Conservation (phyloP, 2,329 filamentous ascomycete species). For the Camillea tinctor region DNA sequence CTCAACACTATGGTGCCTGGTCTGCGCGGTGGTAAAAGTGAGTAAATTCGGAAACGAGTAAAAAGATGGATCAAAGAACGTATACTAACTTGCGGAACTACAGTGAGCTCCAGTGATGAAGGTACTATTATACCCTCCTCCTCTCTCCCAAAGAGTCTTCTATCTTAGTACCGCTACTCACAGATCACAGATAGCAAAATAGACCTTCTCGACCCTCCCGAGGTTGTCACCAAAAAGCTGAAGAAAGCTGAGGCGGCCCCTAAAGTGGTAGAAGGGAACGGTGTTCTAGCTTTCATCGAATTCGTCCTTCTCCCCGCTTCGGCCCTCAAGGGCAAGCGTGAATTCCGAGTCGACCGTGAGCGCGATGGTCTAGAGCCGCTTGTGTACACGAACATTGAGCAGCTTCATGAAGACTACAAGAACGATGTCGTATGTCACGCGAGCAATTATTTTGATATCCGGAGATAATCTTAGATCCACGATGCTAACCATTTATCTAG, state of each 20-base stretch:
- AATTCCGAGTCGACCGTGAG: conserved; percentile 67
- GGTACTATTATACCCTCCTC: conserved; percentile 7
- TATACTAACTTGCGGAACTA: not conserved
- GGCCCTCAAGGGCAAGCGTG: conserved; percentile 57
- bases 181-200: conserved; percentile 74
- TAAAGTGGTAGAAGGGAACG: conserved; percentile 78
- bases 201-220: conserved; percentile 80
- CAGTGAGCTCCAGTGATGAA: conserved; percentile 66
- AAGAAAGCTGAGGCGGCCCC: conserved; percentile 81
- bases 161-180: not conserved
- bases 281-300: conserved; percentile 82
- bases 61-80: not conserved
- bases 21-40: conserved; percentile 72
- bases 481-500: conserved; percentile 35
- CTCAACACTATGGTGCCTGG: conserved; percentile 92
- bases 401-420: conserved; percentile 77
- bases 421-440: conserved; percentile 65
- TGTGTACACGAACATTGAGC: conserved; percentile 72
- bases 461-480: conserved; percentile 3
- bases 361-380: conserved; percentile 69
- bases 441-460: conserved; percentile 4
- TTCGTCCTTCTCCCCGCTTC: conserved; percentile 79
- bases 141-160: conserved; percentile 29
- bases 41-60: not conserved
- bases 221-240: conserved; percentile 76